Conservation (phyloP, 2,329 filamentous ascomycete genomes). For the Sporothrix mexicana region DNA sequence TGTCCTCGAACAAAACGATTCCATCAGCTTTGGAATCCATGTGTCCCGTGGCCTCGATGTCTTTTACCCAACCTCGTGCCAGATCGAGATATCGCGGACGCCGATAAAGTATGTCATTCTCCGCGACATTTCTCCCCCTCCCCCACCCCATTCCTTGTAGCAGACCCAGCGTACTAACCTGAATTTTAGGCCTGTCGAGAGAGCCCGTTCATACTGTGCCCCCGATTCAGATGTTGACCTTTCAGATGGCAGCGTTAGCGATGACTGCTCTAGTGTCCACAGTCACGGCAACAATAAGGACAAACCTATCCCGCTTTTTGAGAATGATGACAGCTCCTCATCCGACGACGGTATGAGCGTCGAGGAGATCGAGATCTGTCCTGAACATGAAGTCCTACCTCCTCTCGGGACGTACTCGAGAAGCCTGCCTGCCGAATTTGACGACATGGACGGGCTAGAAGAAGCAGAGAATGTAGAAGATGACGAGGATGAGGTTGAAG, state of each 20-base stretch:
- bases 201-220: constrained; percentile 40
- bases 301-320: background rate
- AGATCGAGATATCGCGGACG: constrained; percentile 39
- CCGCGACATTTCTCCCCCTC: background rate
- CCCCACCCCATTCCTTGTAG: background rate
- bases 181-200: background rate
- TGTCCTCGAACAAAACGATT: constrained; percentile 46
- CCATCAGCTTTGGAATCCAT: constrained; percentile 49
- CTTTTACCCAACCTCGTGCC: constrained; percentile 42
- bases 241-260: constrained; percentile 31
- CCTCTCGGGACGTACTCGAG: background rate
- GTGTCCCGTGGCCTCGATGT: constrained; percentile 46
- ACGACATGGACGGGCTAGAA: background rate
- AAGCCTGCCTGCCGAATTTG: background rate
- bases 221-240: constrained; percentile 38
- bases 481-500: background rate
- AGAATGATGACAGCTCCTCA: background rate
- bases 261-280: constrained; percentile 15
- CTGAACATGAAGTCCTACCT: background rate
- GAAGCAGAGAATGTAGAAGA: background rate
- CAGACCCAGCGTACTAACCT: background rate
- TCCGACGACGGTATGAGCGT: background rate
- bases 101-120: constrained; percentile 36
- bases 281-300: background rate
- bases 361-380: background rate